phyloP scores from a whole-genome alignment of 2,329 filamentous ascomycete species.

The Cercospora sojina region DNA sequence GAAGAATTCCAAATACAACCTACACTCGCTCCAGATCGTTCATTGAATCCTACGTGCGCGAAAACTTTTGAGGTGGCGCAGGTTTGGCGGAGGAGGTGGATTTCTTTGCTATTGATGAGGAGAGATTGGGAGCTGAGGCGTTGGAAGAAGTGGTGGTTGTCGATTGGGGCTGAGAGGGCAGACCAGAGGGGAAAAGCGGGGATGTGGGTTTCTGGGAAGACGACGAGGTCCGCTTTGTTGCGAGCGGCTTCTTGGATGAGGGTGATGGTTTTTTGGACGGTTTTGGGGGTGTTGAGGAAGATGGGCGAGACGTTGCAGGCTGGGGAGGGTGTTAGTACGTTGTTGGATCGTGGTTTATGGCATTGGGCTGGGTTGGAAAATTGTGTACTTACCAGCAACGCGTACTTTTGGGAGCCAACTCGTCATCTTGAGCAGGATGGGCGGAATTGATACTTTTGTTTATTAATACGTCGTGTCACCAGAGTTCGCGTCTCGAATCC shows the following conservation, averaged over 20 bases:
- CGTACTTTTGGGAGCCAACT: slow-evolving; percentile 30
- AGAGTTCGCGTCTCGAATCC: background rate
- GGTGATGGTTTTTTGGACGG: slow-evolving; percentile 49
- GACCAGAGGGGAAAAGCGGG: slow-evolving; percentile 57
- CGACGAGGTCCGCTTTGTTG: slow-evolving; percentile 50
- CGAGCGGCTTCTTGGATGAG: slow-evolving; percentile 49
- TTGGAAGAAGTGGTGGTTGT: slow-evolving; percentile 54
- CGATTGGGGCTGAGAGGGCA: slow-evolving; percentile 45
- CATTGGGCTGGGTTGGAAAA: background rate
- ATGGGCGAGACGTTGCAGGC: slow-evolving; percentile 42
- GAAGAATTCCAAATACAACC: slow-evolving; percentile 56
- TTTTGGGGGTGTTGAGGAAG: slow-evolving; percentile 50
- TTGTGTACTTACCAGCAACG: slow-evolving; percentile 24
- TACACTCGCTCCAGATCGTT: slow-evolving; percentile 46
- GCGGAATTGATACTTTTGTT: background rate
- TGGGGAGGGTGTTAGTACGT: slow-evolving; percentile 7
- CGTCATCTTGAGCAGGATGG: slow-evolving; percentile 13
- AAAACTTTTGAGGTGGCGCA: slow-evolving; percentile 43
- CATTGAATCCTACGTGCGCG: slow-evolving; percentile 54
- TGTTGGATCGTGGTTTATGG: background rate
- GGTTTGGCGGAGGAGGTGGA: slow-evolving; percentile 43
- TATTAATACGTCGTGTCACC: background rate
- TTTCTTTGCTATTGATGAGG: slow-evolving; percentile 49
- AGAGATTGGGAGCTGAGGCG: slow-evolving; percentile 48
- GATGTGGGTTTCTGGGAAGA: slow-evolving; percentile 57